Conservation (phyloP, 768 basidiomycete species). For the Boletus reticuloceps region DNA sequence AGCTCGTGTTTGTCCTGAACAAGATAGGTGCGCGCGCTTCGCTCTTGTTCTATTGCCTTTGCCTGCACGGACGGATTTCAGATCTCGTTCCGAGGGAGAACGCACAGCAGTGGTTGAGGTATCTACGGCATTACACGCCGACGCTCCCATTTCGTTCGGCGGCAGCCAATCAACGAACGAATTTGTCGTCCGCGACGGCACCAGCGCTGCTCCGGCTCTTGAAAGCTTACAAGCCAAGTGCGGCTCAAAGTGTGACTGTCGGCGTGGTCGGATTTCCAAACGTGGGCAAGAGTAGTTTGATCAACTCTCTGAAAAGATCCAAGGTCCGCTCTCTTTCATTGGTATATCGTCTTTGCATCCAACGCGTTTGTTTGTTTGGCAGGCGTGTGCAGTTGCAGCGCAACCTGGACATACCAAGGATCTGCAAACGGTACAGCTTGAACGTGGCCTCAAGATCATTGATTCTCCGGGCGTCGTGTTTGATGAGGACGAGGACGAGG, state of each 20-base stretch:
- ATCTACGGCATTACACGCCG: constrained; percentile 90
- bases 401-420: constrained; percentile 94
- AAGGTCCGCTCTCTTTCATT: constrained; percentile 48
- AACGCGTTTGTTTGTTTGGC: neutral
- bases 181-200: constrained; percentile 76
- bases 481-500: constrained; percentile 66
- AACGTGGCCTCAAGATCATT: constrained; percentile 87
- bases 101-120: constrained; percentile 85
- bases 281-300: constrained; percentile 93
- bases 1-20: constrained; percentile 90
- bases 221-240: constrained; percentile 75
- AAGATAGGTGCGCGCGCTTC: constrained; percentile 75
- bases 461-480: constrained; percentile 99
- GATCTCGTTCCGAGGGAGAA: constrained; percentile 89
- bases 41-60: neutral
- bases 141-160: constrained; percentile 88
- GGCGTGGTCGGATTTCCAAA: constrained; percentile 97
- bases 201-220: constrained; percentile 77
- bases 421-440: constrained; percentile 86
- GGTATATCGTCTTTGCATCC: neutral
- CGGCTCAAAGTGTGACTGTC: constrained; percentile 69
- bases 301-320: constrained; percentile 87
- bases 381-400: constrained; percentile 93
- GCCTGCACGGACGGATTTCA: constrained; percentile 28
- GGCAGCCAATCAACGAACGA: constrained; percentile 71